Percentiles rank a stretch among this genome's conserved stretches.
phyloP scores from a whole-genome alignment of 768 basidiomycete species.

The Mycena albidolilacea region DNA sequence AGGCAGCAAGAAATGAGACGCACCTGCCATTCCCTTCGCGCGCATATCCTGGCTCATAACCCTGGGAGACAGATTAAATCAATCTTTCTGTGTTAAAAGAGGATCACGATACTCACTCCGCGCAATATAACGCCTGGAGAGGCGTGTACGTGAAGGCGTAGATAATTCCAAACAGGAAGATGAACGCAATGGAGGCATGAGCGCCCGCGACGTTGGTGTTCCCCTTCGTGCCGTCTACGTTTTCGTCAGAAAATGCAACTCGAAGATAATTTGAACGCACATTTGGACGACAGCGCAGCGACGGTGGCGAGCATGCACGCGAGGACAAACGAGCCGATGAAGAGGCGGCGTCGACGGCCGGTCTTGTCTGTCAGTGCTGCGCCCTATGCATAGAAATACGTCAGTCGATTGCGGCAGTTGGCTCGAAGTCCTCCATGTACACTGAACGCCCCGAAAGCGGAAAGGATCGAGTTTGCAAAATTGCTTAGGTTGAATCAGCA shows the following conservation, averaged over 20 bases:
- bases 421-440: constrained; percentile 16
- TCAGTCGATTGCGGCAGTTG: not conserved
- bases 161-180: constrained; percentile 45
- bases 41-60: constrained; percentile 48
- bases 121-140: constrained; percentile 46
- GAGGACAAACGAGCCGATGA: constrained; percentile 41
- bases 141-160: constrained; percentile 47
- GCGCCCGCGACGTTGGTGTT: constrained; percentile 44
- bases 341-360: constrained; percentile 44
- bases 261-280: constrained; percentile 26
- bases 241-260: not conserved
- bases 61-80: constrained; percentile 7
- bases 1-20: not conserved
- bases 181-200: constrained; percentile 46
- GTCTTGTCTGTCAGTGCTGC: constrained; percentile 43
- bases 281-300: constrained; percentile 44
- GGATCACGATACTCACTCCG: constrained; percentile 38
- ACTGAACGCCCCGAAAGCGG: constrained; percentile 44
- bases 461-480: constrained; percentile 46
- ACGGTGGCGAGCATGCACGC: constrained; percentile 43
- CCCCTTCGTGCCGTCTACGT: constrained; percentile 39
- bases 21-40: constrained; percentile 46
- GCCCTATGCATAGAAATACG: constrained; percentile 24
- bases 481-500: constrained; percentile 35
- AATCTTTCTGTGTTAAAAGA: not conserved